A percentile compares a stretch with the other conserved stretches of the same genome.
Conservation (phyloP, 345 rosid genomes). For the Psidium friedrichsthalianum region DNA sequence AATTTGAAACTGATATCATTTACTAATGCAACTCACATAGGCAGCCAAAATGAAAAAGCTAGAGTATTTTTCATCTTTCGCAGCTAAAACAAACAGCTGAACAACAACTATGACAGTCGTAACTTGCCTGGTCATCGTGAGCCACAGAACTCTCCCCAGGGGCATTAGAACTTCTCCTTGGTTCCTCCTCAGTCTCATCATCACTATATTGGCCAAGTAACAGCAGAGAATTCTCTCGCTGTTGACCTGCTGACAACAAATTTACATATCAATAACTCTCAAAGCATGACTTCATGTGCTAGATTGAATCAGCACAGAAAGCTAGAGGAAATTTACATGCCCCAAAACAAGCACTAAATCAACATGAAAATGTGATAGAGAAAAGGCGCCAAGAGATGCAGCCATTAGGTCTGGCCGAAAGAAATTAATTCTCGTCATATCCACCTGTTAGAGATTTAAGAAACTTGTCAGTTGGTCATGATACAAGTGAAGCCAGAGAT, state of each 20-base stretch:
- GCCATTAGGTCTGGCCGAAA: constrained; percentile 3
- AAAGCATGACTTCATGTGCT: constrained; percentile 2
- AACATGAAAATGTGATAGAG: not conserved
- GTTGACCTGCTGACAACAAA: constrained; percentile 58
- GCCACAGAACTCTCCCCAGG: constrained; percentile 20
- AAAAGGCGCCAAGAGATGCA: constrained; percentile 8
- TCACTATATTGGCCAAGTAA: constrained; percentile 93
- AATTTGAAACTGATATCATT: not conserved
- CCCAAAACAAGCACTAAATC: not conserved
- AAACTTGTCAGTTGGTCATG: constrained; percentile 47
- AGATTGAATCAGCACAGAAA: not conserved
- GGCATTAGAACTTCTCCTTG: constrained; percentile 14
- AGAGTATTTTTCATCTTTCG: not conserved
- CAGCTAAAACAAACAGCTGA: not conserved
- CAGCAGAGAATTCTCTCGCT: constrained; percentile 62
- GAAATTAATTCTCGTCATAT: constrained; percentile 20
- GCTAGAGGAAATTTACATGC: not conserved
- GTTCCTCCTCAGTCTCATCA: constrained; percentile 64
- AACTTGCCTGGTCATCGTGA: constrained; percentile 47
- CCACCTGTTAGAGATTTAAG: constrained; percentile 60
- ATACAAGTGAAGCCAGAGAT: constrained; percentile 65
- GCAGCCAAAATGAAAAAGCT: not conserved
- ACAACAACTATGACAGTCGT: not conserved
- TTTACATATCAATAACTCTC: constrained; percentile 23
- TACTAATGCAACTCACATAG: not conserved